Base-by-base conservation (phyloP, 2,329 filamentous ascomycete species). In the Mollisiaceae sp. region DNA sequence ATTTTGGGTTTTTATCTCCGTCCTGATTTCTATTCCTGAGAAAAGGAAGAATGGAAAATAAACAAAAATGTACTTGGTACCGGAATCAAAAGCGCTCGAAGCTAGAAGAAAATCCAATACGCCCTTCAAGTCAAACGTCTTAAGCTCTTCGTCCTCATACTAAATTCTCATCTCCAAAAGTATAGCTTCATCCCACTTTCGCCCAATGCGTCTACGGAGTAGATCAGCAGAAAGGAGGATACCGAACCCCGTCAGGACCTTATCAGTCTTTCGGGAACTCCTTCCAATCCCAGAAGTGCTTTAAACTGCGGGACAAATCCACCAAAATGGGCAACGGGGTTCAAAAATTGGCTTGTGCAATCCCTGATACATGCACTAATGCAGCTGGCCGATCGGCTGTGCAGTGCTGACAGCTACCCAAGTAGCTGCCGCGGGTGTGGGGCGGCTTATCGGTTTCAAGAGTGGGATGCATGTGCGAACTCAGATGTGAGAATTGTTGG, bases 161-260 rank as follows among this genome's bases (percentile, higher is more conserved):
- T n/a, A 5, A 54, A 8, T 18, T 14, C 35, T 35, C 32, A 35
- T 38, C 55, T 35, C 12, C 20, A 22, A 57, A 15, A 38, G 4
- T 22, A 57, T 32, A 54, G 55, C 36, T 22, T 39, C 35, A 57
- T 57, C 55, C 55, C 55, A 57, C 55, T 57, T 39, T 57, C 36
- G 55, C 32, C 55, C 20, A 11, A 57, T 39, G 39, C 5, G n/a
- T 50, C 4, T n/a, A n/a, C n/a, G n/a, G 27, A 32, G 27, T 32
- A 39, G 11, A 36, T 54, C 12, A 15, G 27, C 27, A 32, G 27
- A 32, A 32, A n/a, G 15, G 45, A 50, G 45, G 9, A 50, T 22
- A 57, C 14, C 32, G 20, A 41, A 27, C 32, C n/a, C 35, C n/a
- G 20, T 20, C 9, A 41, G 1, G 20, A 8, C 32, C 55, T 57